A percentile compares a stretch with the other conserved stretches of the same genome.
Conservation (phyloP, 164 flowering plant species). For the Berberis vulgaris region DNA sequence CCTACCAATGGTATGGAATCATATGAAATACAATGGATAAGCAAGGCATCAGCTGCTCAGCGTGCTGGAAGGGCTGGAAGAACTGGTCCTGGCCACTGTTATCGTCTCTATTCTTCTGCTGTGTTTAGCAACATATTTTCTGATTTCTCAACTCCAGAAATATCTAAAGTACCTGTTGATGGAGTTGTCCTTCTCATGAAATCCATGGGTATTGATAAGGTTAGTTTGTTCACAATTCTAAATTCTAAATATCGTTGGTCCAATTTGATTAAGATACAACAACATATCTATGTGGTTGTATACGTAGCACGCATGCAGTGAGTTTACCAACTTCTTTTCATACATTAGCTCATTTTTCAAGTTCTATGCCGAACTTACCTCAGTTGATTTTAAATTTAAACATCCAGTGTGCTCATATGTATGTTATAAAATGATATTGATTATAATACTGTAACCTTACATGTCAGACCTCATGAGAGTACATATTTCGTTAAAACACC, state of each 20-base stretch:
- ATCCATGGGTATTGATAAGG: slow-evolving; percentile 87
- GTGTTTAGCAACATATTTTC: slow-evolving; percentile 58
- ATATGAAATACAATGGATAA: slow-evolving; percentile 89
- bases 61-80: slow-evolving; percentile 99
- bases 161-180: slow-evolving; percentile 79
- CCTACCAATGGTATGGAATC: slow-evolving; percentile 77
- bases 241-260: background rate
- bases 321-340: background rate
- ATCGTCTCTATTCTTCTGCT: slow-evolving; percentile 89
- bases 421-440: no score
- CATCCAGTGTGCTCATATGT: no score
- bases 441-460: no score
- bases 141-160: slow-evolving; percentile 76
- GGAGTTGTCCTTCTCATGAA: slow-evolving; percentile 87
- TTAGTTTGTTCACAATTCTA: background rate
- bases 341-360: background rate
- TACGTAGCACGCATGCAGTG: background rate
- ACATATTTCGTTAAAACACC: no score
- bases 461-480: no score
- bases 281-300: background rate
- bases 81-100: slow-evolving; percentile 96
- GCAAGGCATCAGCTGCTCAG: slow-evolving; percentile 97
- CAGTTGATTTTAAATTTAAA: background rate
- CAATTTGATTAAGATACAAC: background rate
- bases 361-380: background rate